Percentiles rank a stretch among this genome's conserved stretches.
Evolutionary conservation across 139 green algal genomes (phyloP).

Genomic region (Zygnema circumcarinatum): DNA sequence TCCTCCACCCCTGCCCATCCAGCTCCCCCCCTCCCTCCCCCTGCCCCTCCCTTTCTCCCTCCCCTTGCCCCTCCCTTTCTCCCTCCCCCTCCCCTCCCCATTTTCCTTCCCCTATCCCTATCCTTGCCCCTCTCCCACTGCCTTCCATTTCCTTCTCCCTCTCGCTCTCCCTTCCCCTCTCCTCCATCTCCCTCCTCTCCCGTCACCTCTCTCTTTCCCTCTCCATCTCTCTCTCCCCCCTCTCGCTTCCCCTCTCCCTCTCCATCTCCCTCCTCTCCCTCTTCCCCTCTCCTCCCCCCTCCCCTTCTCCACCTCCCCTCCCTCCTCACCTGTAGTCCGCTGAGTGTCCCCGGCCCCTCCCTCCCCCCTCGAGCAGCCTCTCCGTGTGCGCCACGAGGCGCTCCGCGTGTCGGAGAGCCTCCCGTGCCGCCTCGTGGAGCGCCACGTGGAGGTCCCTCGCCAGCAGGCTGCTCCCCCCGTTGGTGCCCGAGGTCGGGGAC

Average conservation of each 20-base stretch:
- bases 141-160: background rate
- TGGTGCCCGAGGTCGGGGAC: background rate
- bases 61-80: background rate
- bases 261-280: background rate
- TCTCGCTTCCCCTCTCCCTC: background rate
- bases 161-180: background rate
- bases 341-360: background rate
- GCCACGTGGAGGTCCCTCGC: background rate
- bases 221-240: no score
- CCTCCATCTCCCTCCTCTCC: background rate
- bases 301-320: background rate
- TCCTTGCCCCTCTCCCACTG: background rate
- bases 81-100: no score
- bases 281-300: background rate
- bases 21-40: background rate
- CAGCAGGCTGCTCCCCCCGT: background rate
- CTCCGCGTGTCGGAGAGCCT: background rate
- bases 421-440: background rate
- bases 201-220: background rate
- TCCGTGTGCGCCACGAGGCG: background rate
- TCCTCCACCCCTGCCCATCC: no score
- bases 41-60: background rate
- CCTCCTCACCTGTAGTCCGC: background rate
- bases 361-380: background rate
- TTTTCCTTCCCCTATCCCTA: no score